These are phyloP conservation scores for Epichloe sylvatica DNA, from an alignment of 2,329 filamentous ascomycete genomes.

Conservation along the genomic window DNA sequence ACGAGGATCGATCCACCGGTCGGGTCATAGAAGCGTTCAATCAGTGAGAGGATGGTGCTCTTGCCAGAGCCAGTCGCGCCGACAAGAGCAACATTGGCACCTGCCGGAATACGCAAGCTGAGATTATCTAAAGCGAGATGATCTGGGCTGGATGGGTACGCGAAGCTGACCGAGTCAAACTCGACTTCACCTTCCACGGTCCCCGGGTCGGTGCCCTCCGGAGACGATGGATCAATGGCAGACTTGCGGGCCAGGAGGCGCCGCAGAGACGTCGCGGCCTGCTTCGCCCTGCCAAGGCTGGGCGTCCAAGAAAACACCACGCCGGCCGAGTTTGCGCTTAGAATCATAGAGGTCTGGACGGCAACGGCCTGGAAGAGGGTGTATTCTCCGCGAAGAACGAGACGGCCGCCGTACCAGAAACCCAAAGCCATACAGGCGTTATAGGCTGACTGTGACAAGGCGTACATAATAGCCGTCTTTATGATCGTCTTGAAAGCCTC, in stretches of 20 bases:
- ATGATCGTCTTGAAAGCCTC: background rate
- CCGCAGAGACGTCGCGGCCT: background rate
- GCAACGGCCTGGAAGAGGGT: background rate
- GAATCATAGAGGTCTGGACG: background rate
- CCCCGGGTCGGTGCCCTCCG: too few relatives aligned
- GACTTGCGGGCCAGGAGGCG: background rate
- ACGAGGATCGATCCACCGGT: too few relatives aligned
- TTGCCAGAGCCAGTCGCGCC: too few relatives aligned
- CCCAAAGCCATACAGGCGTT: slow-evolving; percentile 4
- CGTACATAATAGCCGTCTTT: background rate
- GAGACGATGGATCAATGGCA: background rate
- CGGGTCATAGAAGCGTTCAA: too few relatives aligned
- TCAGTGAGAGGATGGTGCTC: too few relatives aligned
- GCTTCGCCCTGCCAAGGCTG: background rate
- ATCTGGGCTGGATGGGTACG: too few relatives aligned
- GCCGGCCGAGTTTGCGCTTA: background rate
- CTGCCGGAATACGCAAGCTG: too few relatives aligned
- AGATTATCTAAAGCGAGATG: too few relatives aligned
- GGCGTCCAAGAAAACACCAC: background rate
- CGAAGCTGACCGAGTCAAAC: too few relatives aligned
- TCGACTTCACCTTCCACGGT: too few relatives aligned
- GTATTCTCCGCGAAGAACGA: slow-evolving; percentile 6
- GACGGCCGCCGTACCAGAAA: slow-evolving; percentile 10
- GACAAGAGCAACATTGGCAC: too few relatives aligned
- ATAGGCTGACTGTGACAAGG: slow-evolving; percentile 3